phyloP scores from a whole-genome alignment of 495 filamentous ascomycete genomes.

The Aspergillus biplanus region DNA sequence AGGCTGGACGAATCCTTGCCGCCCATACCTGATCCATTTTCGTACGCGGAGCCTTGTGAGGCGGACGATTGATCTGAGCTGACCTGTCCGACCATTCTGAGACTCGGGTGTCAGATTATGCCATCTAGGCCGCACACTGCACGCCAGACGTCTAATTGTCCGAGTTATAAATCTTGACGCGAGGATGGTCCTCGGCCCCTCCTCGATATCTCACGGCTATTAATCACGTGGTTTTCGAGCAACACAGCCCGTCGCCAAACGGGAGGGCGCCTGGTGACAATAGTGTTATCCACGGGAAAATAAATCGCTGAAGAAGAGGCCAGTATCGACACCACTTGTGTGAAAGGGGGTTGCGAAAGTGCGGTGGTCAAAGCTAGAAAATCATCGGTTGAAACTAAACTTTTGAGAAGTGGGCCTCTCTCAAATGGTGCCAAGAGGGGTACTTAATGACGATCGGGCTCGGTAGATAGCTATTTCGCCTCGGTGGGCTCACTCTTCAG shows the following conservation, averaged over 20 bases:
- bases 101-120: not conserved
- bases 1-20: conserved; percentile 24
- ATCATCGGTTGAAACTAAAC: conserved; percentile 1
- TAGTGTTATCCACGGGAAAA: not conserved
- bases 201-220: not conserved
- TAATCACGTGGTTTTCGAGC: not conserved
- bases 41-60: conserved; percentile 2
- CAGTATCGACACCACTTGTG: not conserved
- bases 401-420: not conserved
- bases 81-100: conserved; percentile 7
- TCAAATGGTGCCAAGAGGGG: not conserved
- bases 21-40: conserved; percentile 18
- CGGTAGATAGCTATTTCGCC: too few species aligned
- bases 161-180: conserved; percentile 4
- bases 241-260: not conserved
- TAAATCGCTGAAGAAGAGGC: not conserved
- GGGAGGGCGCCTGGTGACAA: not conserved
- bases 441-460: not conserved
- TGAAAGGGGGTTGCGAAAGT: not conserved
- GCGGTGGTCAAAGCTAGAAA: not conserved
- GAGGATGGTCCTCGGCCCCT: not conserved
- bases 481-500: not conserved
- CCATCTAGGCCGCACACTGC: not conserved
- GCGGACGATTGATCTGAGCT: not conserved
- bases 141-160: conserved; percentile 2